Percentiles rank a stretch among this genome's conserved stretches.
Evolutionary conservation across 2,329 filamentous ascomycete species (phyloP).

Genomic region (Neonectria sp.): DNA sequence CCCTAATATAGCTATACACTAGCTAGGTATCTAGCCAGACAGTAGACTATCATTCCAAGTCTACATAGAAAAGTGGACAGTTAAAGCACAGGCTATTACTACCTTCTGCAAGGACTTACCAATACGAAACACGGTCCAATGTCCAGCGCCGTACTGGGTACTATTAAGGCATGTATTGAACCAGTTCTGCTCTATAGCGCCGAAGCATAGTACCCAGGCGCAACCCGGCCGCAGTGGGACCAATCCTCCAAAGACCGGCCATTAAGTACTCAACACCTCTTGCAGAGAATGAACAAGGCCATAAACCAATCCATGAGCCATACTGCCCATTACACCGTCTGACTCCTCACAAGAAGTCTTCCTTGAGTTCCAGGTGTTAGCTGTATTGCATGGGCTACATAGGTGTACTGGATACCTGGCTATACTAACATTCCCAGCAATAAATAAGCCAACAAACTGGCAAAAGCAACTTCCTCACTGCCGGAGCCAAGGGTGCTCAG

Average conservation of each 20-base stretch:
- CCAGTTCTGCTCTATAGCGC: slow-evolving; percentile 27
- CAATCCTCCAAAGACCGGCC: slow-evolving; percentile 15
- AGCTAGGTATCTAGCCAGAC: slow-evolving; percentile 21
- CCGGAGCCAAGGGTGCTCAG: too few relatives aligned
- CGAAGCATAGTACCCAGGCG: slow-evolving; percentile 28
- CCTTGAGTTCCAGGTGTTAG: too few relatives aligned
- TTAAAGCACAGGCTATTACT: slow-evolving; percentile 14
- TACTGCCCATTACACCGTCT: too few relatives aligned
- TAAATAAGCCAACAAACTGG: too few relatives aligned
- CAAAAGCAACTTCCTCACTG: not conserved
- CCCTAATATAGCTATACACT: slow-evolving; percentile 4
- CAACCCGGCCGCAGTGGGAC: slow-evolving; percentile 18
- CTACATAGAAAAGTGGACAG: slow-evolving; percentile 20
- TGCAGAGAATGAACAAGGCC: slow-evolving; percentile 23
- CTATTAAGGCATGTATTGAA: slow-evolving; percentile 28
- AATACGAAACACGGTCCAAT: slow-evolving; percentile 25
- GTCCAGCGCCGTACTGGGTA: slow-evolving; percentile 12
- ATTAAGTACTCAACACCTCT: slow-evolving; percentile 18
- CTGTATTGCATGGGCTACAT: too few relatives aligned
- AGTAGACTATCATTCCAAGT: too few relatives aligned
- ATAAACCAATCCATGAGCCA: slow-evolving; percentile 23
- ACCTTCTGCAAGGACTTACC: slow-evolving; percentile 16
- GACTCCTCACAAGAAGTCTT: too few relatives aligned
- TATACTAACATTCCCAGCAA: too few relatives aligned
- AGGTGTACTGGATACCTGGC: too few relatives aligned